Percentiles rank a stretch among this genome's conserved stretches.
phyloP scores from a whole-genome alignment of 1,139 yeast genomes.

The Diutina siamensis region DNA sequence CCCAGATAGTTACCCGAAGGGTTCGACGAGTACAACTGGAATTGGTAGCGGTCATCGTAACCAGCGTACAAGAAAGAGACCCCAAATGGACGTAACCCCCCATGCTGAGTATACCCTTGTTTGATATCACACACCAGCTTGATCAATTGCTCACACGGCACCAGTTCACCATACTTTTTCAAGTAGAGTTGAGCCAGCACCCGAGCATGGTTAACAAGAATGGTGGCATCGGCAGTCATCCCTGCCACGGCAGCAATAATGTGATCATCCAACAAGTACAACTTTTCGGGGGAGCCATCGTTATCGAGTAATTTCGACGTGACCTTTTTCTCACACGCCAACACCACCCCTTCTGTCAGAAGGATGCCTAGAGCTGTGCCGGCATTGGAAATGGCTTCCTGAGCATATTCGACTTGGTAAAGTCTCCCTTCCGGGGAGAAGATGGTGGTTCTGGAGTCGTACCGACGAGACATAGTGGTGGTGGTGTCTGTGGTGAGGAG shows the following conservation, averaged over 20 bases:
- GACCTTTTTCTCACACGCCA: conserved; percentile 93
- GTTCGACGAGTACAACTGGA: conserved; percentile 88
- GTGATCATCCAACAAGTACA: conserved; percentile 68
- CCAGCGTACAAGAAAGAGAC: conserved; percentile 96
- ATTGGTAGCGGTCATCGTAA: conserved; percentile 79
- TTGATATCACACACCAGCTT: conserved; percentile 85
- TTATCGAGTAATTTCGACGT: conserved; percentile 87
- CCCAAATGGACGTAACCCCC: conserved; percentile 97
- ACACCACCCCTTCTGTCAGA: conserved; percentile 85
- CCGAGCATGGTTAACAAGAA: conserved; percentile 82
- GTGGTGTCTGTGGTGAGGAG: not conserved
- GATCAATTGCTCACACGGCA: conserved; percentile 85
- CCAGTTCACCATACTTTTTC: conserved; percentile 78
- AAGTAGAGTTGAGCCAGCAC: conserved; percentile 74
- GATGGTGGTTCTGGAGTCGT: conserved; percentile 95
- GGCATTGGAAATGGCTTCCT: conserved; percentile 95
- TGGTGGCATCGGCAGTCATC: conserved; percentile 93
- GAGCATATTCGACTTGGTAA: conserved; percentile 92
- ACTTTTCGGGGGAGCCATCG: conserved; percentile 87
- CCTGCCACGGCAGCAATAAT: conserved; percentile 97
- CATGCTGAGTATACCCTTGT: conserved; percentile 98
- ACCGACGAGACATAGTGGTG: conserved; percentile 34
- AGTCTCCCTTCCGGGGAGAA: conserved; percentile 98
- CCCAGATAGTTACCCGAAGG: conserved; percentile 98
- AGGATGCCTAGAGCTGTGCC: conserved; percentile 96